A percentile compares a stretch with the other conserved stretches of the same genome.
Conservation (phyloP, 2,329 filamentous ascomycete genomes). For the Fusarium drepaniforme region DNA sequence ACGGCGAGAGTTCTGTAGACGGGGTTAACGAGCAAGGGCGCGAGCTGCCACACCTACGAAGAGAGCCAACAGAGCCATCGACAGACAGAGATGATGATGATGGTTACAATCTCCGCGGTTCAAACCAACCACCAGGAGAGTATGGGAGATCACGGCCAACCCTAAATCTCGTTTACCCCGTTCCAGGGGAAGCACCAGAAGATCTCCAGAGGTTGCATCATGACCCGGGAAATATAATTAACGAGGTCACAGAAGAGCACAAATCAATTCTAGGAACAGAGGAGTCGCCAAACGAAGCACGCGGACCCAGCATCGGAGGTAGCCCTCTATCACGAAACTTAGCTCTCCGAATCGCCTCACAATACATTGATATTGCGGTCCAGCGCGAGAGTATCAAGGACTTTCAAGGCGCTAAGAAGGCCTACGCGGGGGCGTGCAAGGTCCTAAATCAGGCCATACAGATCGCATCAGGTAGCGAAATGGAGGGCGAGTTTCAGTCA, state of each 20-base stretch:
- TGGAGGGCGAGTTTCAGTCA: background rate
- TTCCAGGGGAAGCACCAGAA: no score
- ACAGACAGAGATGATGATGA: background rate
- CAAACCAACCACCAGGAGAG: background rate
- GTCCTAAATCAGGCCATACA: background rate
- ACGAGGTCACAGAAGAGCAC: background rate
- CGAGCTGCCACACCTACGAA: background rate
- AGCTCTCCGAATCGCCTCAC: background rate
- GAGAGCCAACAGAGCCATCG: background rate
- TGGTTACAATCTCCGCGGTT: background rate
- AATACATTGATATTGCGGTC: no score
- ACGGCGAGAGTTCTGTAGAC: background rate
- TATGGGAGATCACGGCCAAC: no score
- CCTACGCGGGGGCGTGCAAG: background rate
- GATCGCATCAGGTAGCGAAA: background rate
- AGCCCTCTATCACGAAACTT: background rate
- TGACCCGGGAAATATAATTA: accelerated
- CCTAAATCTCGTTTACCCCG: no score
- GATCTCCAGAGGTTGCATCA: background rate
- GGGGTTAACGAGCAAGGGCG: background rate
- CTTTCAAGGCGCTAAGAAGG: background rate
- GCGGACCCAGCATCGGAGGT: background rate
- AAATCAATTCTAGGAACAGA: background rate
- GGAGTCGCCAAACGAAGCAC: background rate
- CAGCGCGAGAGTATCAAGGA: background rate